phyloP scores from a whole-genome alignment of 108 stramenopile genomes.

The Skeletonema grethae region DNA sequence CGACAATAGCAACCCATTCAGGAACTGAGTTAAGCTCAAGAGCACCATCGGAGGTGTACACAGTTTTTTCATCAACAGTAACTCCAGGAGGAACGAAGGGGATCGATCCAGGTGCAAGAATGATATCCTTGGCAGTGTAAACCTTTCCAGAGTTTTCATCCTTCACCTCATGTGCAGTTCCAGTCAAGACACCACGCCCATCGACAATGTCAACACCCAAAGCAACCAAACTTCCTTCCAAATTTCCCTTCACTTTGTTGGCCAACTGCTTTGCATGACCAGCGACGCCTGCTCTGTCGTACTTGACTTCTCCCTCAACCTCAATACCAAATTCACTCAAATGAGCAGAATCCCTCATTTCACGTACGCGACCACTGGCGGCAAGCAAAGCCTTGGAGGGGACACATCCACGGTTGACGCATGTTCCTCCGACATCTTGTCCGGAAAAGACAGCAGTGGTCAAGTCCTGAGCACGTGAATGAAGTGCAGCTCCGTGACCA shows the following conservation, averaged over 20 bases:
- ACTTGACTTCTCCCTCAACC: slow-evolving; percentile 80
- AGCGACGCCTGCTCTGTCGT: slow-evolving; percentile 91
- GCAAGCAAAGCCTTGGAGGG: slow-evolving; percentile 97
- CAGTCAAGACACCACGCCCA: slow-evolving; percentile 82
- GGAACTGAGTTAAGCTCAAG: slow-evolving; percentile 90
- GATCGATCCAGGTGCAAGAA: slow-evolving; percentile 96
- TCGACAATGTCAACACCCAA: slow-evolving; percentile 91
- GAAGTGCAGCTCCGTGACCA: slow-evolving; percentile 99
- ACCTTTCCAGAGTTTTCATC: slow-evolving; percentile 86
- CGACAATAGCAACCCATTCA: slow-evolving; percentile 98
- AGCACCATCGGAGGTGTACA: slow-evolving; percentile 97
- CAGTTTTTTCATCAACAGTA: slow-evolving; percentile 95
- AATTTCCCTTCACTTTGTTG: slow-evolving; percentile 89
- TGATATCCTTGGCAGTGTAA: slow-evolving; percentile 94
- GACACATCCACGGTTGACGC: slow-evolving; percentile 99
- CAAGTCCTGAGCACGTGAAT: slow-evolving; percentile 90
- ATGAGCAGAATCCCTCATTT: slow-evolving; percentile 86
- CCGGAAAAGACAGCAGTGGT: slow-evolving; percentile 95
- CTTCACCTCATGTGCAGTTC: slow-evolving; percentile 86
- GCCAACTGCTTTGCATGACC: slow-evolving; percentile 96
- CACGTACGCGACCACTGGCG: slow-evolving; percentile 93
- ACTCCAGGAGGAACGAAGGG: slow-evolving; percentile 98
- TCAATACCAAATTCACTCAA: slow-evolving; percentile 86
- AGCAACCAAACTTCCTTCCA: slow-evolving; percentile 86
- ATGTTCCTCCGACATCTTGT: slow-evolving; percentile 95